Evolutionary conservation across 306 rosid genomes (phyloP), one percentile per base, ranked within the genome.

Genomic region (Nissolia schottii): DNA sequence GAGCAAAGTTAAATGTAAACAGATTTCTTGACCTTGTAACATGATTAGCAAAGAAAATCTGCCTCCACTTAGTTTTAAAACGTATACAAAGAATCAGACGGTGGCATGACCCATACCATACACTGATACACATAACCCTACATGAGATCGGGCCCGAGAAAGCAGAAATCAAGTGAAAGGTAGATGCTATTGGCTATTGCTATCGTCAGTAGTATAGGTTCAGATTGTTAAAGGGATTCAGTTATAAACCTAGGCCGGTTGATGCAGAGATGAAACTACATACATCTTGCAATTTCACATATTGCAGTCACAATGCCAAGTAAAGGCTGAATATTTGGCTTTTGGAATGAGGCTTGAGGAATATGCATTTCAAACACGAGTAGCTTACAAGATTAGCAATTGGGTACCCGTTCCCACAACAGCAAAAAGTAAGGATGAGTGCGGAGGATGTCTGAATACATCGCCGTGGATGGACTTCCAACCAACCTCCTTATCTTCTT

Each of bases 361-460:
- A 46, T 60, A 69, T 68, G 60, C 34, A 73, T 61, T 68, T 71
- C 19, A 18, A 65, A 68, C 59, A 70, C 58, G 29, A 80, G 81
- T 46, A 76, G 78, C 92, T 88, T 87, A 93, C 98, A 90, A 62
- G 78, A 79, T 73, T 45, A 90, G 90, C 79, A 93, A 79, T 73
- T 93, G 97, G 83, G 96, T 88, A 65, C 98, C 97, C 32, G 69
- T 83, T 56, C 92, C 98, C 74, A 90, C 83, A 48, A 93, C 60
- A 28, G 91, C 97, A 85, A 85, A 87, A 77, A 90, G 80, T 60
- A 87, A 79, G 71, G 97, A 69, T 13, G 87, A 70, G 72, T 88
- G 77, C 20, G 92, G 61, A 75, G 97, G 97, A 80, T 72, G 80
- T 79, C 84, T 86, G 76, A 93, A 87, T 43, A 85, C 98, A 78